These are phyloP conservation scores for Blastosporella zonata DNA, from an alignment of 1,284 basidiomycete genomes.

Conservation along the genomic window DNA sequence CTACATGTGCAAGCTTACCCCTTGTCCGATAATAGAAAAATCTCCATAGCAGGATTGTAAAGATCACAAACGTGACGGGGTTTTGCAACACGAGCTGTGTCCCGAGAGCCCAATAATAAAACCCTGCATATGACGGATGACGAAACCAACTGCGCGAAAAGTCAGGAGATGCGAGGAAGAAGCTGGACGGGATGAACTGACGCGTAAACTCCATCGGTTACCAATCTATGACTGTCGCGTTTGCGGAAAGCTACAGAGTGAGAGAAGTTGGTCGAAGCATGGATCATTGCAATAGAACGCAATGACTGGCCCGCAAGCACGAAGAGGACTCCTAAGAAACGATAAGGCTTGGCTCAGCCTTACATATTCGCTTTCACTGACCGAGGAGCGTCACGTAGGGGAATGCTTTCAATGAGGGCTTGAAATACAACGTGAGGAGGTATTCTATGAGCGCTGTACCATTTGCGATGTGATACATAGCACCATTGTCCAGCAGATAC, in stretches of 20 bases:
- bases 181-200: constrained; percentile 35
- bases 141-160: constrained; percentile 67
- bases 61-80: constrained; percentile 69
- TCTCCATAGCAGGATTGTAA: constrained; percentile 65
- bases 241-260: constrained; percentile 82
- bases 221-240: constrained; percentile 70
- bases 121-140: constrained; percentile 96
- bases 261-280: constrained; percentile 91
- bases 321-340: constrained; percentile 27
- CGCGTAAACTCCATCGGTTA: constrained; percentile 86
- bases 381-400: constrained; percentile 57
- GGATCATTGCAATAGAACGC: constrained; percentile 92
- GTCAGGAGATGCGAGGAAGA: constrained; percentile 4
- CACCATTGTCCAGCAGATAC: constrained; percentile 91
- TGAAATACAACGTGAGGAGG: constrained; percentile 66
- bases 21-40: constrained; percentile 86
- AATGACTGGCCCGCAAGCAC: constrained; percentile 74
- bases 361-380: constrained; percentile 27
- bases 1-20: constrained; percentile 48
- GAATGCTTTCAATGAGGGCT: constrained; percentile 55
- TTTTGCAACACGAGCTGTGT: constrained; percentile 95
- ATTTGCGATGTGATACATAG: constrained; percentile 86
- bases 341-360: constrained; percentile 3
- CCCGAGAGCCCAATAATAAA: constrained; percentile 97
- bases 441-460: constrained; percentile 79